These are phyloP conservation scores for Eimeria acervulina DNA, from an alignment of 169 alveolate genomes.

Conservation along the genomic window DNA sequence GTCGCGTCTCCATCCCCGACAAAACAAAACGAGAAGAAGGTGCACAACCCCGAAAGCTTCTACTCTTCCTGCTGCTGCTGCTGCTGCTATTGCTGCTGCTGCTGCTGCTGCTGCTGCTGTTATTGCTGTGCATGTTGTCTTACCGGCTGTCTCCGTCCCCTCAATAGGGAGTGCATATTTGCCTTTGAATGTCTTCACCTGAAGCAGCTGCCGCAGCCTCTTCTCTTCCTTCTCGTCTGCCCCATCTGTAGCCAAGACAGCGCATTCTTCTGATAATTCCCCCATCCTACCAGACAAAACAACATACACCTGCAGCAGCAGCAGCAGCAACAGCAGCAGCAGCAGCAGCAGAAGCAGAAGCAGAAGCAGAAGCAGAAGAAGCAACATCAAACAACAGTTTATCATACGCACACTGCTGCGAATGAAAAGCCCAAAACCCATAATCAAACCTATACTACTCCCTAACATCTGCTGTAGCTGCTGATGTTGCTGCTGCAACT, in stretches of 20 bases:
- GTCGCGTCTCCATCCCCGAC: neutral
- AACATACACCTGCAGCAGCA: constrained; percentile 24
- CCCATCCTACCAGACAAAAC: constrained; percentile 33
- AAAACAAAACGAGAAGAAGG: neutral
- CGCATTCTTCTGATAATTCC: constrained; percentile 49
- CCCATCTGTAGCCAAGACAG: constrained; percentile 27
- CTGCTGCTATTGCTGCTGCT: neutral
- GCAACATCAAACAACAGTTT: neutral
- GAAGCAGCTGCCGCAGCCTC: neutral
- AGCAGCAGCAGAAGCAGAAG: neutral
- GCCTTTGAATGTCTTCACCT: neutral
- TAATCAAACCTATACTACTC: no score
- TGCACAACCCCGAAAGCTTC: neutral
- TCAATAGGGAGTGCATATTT: constrained; percentile 13
- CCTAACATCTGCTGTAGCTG: neutral
- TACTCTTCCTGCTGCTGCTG: neutral
- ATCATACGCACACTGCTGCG: no score
- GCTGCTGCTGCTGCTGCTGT: neutral
- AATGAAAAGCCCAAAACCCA: no score
- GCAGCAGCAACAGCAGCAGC: neutral
- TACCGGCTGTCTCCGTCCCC: constrained; percentile 49
- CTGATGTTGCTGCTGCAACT: neutral
- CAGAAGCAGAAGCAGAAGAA: neutral
- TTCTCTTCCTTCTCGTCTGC: constrained; percentile 6
- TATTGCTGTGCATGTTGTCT: neutral